Conservation (phyloP, 208 protist species). For the Zelonia costaricensis region DNA sequence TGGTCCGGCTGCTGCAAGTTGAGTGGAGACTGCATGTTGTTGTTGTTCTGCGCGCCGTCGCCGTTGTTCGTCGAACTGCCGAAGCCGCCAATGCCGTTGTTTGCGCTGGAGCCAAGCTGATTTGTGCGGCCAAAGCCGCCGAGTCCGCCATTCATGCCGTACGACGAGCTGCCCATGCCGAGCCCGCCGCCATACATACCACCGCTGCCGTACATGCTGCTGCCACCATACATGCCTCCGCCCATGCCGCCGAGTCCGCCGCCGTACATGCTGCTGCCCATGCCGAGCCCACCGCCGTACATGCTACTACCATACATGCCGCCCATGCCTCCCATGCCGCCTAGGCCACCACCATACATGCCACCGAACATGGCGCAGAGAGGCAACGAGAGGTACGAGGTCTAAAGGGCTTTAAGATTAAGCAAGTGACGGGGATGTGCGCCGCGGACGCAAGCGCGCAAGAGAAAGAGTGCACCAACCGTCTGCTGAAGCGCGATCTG, state of each 20-base stretch:
- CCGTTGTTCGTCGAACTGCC: neutral
- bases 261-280: slow-evolving; percentile 26
- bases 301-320: slow-evolving; percentile 61
- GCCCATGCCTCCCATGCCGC: slow-evolving; percentile 41
- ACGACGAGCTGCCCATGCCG: slow-evolving; percentile 16
- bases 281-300: slow-evolving; percentile 28
- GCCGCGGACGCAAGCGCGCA: no score
- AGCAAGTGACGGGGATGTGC: no score
- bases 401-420: no score
- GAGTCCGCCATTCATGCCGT: slow-evolving; percentile 23
- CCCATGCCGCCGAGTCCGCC: slow-evolving; percentile 12
- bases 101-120: slow-evolving; percentile 10
- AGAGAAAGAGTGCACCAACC: no score
- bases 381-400: neutral
- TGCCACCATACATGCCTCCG: slow-evolving; percentile 3
- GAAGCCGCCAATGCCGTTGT: slow-evolving; percentile 14
- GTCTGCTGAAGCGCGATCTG: no score
- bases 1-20: slow-evolving; percentile 18
- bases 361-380: slow-evolving; percentile 8
- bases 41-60: slow-evolving; percentile 11
- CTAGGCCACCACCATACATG: slow-evolving; percentile 39
- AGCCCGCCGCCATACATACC: slow-evolving; percentile 5
- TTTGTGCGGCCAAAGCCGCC: slow-evolving; percentile 16
- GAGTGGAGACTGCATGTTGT: slow-evolving; percentile 6
- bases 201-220: slow-evolving; percentile 4